Percentiles rank a stretch among this genome's conserved stretches.
Conservation (phyloP, 1,139 yeast species). For the Saccharomyces hybrid region DNA sequence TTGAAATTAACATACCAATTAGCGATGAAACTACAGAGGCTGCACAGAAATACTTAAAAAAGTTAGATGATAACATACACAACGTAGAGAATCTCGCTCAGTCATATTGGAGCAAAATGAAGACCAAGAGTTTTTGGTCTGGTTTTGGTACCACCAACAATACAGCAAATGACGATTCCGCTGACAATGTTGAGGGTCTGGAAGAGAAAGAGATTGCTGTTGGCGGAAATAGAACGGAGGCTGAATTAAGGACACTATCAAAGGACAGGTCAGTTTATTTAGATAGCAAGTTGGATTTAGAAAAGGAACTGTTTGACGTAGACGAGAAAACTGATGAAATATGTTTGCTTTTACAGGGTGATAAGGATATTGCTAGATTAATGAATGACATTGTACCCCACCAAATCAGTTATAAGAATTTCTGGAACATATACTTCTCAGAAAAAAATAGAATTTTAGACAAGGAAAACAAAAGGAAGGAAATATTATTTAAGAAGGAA, state of each 20-base stretch:
- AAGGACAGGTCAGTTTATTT: constrained; percentile 41
- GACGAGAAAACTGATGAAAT: constrained; percentile 49
- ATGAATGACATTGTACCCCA: constrained; percentile 66
- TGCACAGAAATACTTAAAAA: constrained; percentile 24
- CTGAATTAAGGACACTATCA: constrained; percentile 48
- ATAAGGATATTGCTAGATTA: constrained; percentile 48
- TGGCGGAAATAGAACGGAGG: constrained; percentile 48
- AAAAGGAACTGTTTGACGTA: constrained; percentile 35
- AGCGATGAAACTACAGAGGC: constrained; percentile 19
- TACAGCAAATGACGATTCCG: constrained; percentile 7
- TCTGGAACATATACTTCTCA: constrained; percentile 71
- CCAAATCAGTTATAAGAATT: constrained; percentile 47
- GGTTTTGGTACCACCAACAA: constrained; percentile 18
- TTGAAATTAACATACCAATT: constrained; percentile 20
- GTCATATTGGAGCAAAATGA: constrained; percentile 26
- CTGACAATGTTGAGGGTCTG: constrained; percentile 22
- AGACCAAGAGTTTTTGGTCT: constrained; percentile 25
- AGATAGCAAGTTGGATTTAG: constrained; percentile 31
- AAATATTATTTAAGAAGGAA: constrained; percentile 36
- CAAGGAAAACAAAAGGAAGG: constrained; percentile 61
- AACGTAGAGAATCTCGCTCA: constrained; percentile 25
- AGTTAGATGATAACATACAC: constrained; percentile 24
- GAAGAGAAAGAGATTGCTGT: constrained; percentile 23
- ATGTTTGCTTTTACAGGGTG: constrained; percentile 39
- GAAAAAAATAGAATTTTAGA: constrained; percentile 48